Evolutionary conservation across 805 yeast genomes (phyloP).

Genomic region (Suhomyces faveliae): DNA sequence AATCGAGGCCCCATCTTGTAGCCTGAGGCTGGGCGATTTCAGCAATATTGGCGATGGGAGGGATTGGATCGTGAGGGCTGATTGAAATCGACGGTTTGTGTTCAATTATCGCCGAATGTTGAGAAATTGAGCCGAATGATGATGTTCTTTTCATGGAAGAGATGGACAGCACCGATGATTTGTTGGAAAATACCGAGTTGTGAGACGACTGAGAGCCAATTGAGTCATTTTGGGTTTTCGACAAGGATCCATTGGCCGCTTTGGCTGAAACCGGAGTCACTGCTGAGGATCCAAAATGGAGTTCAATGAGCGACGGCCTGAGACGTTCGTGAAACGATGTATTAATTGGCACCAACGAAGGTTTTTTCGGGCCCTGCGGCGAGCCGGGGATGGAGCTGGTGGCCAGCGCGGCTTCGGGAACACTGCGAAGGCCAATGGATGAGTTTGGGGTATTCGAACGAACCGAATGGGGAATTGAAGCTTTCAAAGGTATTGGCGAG

Average conservation of each 20-base stretch:
- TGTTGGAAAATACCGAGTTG: slow-evolving; percentile 35
- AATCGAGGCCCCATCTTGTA: slow-evolving; percentile 3
- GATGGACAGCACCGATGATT: slow-evolving; percentile 34
- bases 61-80: slow-evolving; percentile 19
- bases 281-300: slow-evolving; percentile 19
- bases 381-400: slow-evolving; percentile 13
- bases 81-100: slow-evolving; percentile 16
- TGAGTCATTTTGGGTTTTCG: slow-evolving; percentile 18
- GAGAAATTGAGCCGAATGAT: slow-evolving; percentile 31
- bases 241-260: not conserved
- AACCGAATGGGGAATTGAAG: not conserved
- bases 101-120: slow-evolving; percentile 8
- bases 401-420: slow-evolving; percentile 7
- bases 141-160: slow-evolving; percentile 26
- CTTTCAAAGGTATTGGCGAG: not conserved
- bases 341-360: slow-evolving; percentile 17
- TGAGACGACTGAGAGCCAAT: slow-evolving; percentile 28
- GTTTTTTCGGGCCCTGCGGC: slow-evolving; percentile 12
- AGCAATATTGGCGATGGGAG: not conserved
- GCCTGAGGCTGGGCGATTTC: slow-evolving; percentile 1
- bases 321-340: slow-evolving; percentile 26
- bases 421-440: slow-evolving; percentile 12
- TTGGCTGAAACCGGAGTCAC: not conserved
- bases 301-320: slow-evolving; percentile 37
- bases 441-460: slow-evolving; percentile 1